phyloP scores from a whole-genome alignment of 805 yeast species.

The Starmerella cellae region DNA sequence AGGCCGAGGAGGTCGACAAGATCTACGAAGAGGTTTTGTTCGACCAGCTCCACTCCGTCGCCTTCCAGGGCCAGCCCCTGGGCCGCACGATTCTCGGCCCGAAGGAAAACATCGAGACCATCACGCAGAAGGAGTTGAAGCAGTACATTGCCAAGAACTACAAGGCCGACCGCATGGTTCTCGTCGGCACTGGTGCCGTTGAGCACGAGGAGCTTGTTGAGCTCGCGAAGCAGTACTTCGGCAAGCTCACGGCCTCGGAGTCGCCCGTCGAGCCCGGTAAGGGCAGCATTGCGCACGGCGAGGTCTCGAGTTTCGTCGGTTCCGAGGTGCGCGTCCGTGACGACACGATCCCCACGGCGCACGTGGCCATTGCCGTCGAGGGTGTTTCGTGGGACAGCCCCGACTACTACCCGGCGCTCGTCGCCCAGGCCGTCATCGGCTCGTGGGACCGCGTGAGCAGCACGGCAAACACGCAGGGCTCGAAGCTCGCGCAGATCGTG shows the following conservation, averaged over 20 bases:
- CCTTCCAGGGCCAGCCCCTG: constrained; percentile 78
- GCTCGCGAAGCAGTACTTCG: constrained; percentile 62
- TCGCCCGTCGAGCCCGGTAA: constrained; percentile 56
- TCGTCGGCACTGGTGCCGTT: constrained; percentile 90
- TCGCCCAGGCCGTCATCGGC: constrained; percentile 92
- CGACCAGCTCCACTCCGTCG: constrained; percentile 88
- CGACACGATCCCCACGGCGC: constrained; percentile 71
- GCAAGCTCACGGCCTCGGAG: constrained; percentile 35
- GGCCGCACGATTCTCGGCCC: constrained; percentile 98
- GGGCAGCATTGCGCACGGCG: constrained; percentile 42
- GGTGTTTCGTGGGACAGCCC: constrained; percentile 97
- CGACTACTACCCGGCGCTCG: constrained; percentile 87
- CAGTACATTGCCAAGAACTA: constrained; percentile 75
- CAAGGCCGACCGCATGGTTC: constrained; percentile 92
- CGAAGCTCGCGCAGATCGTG: constrained; percentile 61
- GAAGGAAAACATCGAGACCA: constrained; percentile 68
- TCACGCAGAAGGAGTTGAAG: constrained; percentile 60
- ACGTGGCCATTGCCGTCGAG: constrained; percentile 89
- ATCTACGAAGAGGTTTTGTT: constrained; percentile 97
- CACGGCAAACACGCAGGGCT: constrained; percentile 68
- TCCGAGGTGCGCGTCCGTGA: constrained; percentile 80
- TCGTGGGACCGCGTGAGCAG: constrained; percentile 94
- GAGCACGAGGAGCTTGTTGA: constrained; percentile 71
- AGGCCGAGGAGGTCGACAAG: constrained; percentile 94
- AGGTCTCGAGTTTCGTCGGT: constrained; percentile 67